phyloP scores from a whole-genome alignment of 83 land plant species.

The Isoetes engelmannii region DNA sequence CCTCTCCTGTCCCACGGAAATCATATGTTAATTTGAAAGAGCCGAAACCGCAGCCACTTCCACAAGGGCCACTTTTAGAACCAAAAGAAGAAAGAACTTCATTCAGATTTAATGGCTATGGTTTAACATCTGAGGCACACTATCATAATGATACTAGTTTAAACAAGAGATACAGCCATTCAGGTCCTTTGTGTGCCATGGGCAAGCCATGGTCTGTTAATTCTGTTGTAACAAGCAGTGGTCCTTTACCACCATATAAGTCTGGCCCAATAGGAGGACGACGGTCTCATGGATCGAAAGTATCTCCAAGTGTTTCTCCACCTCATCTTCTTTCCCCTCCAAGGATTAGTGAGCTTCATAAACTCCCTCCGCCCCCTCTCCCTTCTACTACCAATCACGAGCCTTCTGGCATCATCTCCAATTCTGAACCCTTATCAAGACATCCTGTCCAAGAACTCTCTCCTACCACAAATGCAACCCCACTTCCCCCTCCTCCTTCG shows the following conservation, averaged over 20 bases:
- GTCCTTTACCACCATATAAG: constrained; percentile 2
- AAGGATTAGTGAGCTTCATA: background rate
- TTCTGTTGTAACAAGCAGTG: background rate
- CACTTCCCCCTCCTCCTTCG: too few relatives aligned
- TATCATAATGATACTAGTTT: background rate
- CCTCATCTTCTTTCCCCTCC: background rate
- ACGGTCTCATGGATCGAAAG: background rate
- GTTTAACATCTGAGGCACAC: background rate
- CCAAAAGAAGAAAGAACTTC: background rate
- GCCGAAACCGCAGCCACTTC: too few relatives aligned
- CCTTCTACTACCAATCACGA: background rate
- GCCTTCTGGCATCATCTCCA: too few relatives aligned
- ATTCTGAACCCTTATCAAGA: too few relatives aligned
- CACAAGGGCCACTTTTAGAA: too few relatives aligned
- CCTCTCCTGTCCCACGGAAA: background rate
- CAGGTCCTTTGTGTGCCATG: constrained; percentile 2
- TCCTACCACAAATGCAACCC: too few relatives aligned
- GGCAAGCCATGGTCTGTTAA: background rate
- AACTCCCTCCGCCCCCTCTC: constrained; percentile 10
- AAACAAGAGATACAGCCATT: background rate
- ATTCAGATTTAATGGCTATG: background rate
- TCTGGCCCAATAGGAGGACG: background rate
- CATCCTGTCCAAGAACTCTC: too few relatives aligned
- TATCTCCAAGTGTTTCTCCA: background rate
- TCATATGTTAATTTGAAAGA: background rate